Base-by-base conservation (phyloP, 2,329 filamentous ascomycete species). In the Phoma sp. region DNA sequence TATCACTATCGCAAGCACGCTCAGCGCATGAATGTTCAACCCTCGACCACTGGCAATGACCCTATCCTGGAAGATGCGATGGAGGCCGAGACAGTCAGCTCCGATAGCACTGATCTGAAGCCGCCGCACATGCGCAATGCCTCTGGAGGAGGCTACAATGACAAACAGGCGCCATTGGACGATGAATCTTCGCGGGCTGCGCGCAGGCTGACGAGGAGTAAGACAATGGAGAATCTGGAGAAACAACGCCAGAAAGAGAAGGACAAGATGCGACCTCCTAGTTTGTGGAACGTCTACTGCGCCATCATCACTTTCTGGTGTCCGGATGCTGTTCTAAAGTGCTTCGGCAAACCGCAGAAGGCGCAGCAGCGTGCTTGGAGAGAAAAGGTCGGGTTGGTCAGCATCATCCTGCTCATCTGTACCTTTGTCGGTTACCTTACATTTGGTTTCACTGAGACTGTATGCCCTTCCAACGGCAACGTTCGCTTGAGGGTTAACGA, bases 1-100 rank as follows among this genome's bases (percentile, higher is more conserved):
- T 99, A 97, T 71, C 85, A 97, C 77, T 99, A 99, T 76, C 87
- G 91, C 64, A 90, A 96, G 73, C 93, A 96, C 84, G 92, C 96
- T 8, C 90, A 92, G 67, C 90, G 93, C 61, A 97, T 99, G 92
- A 83, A 88, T 50, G 89, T 92, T 4, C 82, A 91, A 61, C 95
- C 96, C 0, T 98, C 95, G 0, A 89, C 91, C 6, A 98, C 95
- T 0, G 95, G 95, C 57, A 90, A 96, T 65, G 93, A 98, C 66
- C 91, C 93, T 2, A 86, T 96, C 47, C 77, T 90, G 49, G 93
- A 97, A 74, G 89, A 91, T 55, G 76, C 80, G 45, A 78, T 76
- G 14, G 77, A 82, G 54, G 71, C 72, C 2, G 80, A 82, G 52
- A 86, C 83, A 0, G 73, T 82, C 58, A 84, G 82, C 67, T 83